Evolutionary conservation across 164 flowering plant genomes (phyloP), one percentile per base, ranked within the genome.

Genomic region (Paratinospora sagittata): DNA sequence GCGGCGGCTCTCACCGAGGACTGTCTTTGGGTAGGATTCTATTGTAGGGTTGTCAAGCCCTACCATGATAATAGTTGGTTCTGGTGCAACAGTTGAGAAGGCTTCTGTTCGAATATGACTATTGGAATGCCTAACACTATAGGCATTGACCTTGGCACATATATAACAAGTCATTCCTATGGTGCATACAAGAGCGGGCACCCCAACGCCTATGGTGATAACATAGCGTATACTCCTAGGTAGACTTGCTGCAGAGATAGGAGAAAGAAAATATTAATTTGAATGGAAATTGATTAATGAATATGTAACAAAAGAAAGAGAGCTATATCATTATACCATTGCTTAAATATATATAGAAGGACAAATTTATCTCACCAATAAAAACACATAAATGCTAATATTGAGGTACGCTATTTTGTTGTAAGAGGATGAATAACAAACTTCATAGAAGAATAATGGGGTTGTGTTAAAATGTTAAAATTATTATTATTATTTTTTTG

Each of bases 111-210:
- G 76, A 73, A 64, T 26, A 36, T 23, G 8, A 63, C 23, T 7
- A 27, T 30, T 64, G 11, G 21, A 27, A 10, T 36, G 21, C 7
- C 39, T 64, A 34, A 70, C 66, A 74, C 69, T 16, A 43, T 57
- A 6, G 16, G 82, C 63, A 57, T 77, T 82, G 34, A 82, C 70
- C 24, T 85, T 66, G 23, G 82, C 77, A 73, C 89, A 86, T 19
- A 81, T 78, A 67, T 86, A 88, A 58, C 88, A 85, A 27, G 85
- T 81, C 39, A 88, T 84, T 83, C 82, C 82, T 61, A 85, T 84
- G 67, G 86, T 78, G 75, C 85, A 85, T 77, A 87, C 76, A 60
- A 84, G 82, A 66, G 85, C 84, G 26, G 86, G 89, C 49, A 83
- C 81, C 77, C 86, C 85, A 8, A 87, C 85, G 45, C 88, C 86